Conservation (phyloP, 768 basidiomycete species). For the Mycena maculata region DNA sequence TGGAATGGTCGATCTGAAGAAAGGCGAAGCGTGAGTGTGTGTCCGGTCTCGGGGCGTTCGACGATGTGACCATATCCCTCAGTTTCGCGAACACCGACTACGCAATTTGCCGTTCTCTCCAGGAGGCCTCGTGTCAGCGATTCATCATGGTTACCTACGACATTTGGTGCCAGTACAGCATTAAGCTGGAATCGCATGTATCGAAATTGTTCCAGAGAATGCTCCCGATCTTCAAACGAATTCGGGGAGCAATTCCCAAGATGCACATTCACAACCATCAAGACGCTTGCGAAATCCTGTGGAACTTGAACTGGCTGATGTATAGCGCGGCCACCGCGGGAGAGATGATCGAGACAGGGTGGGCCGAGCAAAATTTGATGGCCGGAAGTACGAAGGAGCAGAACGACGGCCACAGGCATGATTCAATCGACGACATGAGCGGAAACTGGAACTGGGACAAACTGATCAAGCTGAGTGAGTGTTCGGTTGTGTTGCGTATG, state of each 20-base stretch:
- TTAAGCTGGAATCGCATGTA: conserved; percentile 38
- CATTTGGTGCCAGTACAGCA: conserved; percentile 43
- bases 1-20: conserved; percentile 24
- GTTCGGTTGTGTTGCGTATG: not conserved
- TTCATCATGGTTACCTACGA: conserved; percentile 45
- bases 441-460: conserved; percentile 33
- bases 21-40: conserved; percentile 16
- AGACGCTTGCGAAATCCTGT: conserved; percentile 37
- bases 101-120: not conserved
- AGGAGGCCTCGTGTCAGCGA: not conserved
- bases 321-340: conserved; percentile 40
- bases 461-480: not conserved
- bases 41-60: not conserved
- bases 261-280: conserved; percentile 45
- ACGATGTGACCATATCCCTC: no score
- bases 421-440: conserved; percentile 22
- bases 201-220: conserved; percentile 31
- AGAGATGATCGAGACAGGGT: conserved; percentile 43
- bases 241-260: conserved; percentile 43
- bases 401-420: conserved; percentile 35
- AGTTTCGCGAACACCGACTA: conserved; percentile 20
- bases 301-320: conserved; percentile 41
- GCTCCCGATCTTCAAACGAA: conserved; percentile 23
- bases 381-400: conserved; percentile 34
- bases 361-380: conserved; percentile 31